Evolutionary conservation across 768 basidiomycete species (phyloP).

Genomic region (Trametopsis cervina): DNA sequence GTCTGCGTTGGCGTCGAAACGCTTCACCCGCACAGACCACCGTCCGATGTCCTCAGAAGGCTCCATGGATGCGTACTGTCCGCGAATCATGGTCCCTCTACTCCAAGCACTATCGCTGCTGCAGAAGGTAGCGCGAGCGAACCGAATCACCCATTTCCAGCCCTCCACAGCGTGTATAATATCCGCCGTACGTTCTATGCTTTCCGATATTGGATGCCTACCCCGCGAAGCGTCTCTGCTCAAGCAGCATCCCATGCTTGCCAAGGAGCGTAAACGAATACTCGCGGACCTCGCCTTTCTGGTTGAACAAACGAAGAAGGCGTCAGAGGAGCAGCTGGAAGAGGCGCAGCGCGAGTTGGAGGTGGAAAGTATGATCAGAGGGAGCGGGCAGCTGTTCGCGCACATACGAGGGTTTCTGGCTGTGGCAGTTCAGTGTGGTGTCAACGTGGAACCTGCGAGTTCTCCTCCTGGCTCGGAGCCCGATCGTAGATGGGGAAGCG

Average conservation of each 20-base stretch:
- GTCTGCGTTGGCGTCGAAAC: slow-evolving; percentile 26
- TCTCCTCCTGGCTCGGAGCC: slow-evolving; percentile 20
- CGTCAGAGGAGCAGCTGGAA: slow-evolving; percentile 41
- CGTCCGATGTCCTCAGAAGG: slow-evolving; percentile 38
- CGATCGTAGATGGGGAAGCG: slow-evolving; percentile 25
- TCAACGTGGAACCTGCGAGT: slow-evolving; percentile 43
- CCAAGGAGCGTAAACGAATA: slow-evolving; percentile 75
- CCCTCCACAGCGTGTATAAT: slow-evolving; percentile 94
- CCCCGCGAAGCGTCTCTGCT: slow-evolving; percentile 75
- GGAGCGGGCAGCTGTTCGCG: slow-evolving; percentile 75
- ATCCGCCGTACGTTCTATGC: slow-evolving; percentile 83
- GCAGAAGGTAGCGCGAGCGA: slow-evolving; percentile 76
- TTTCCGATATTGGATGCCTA: slow-evolving; percentile 78
- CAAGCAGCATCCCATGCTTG: slow-evolving; percentile 55
- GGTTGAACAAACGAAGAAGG: slow-evolving; percentile 72
- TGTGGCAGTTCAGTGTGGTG: slow-evolving; percentile 66
- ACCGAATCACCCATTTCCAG: slow-evolving; percentile 78
- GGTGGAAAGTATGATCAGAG: slow-evolving; percentile 70
- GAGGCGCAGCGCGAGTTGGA: slow-evolving; percentile 48
- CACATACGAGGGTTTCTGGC: slow-evolving; percentile 76
- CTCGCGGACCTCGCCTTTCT: slow-evolving; percentile 74
- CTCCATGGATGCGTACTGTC: slow-evolving; percentile 53
- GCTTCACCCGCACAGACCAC: slow-evolving; percentile 32
- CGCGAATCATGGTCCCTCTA: slow-evolving; percentile 76
- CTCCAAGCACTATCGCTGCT: slow-evolving; percentile 81